These are phyloP conservation scores for Aquanectria penicillioides DNA, from an alignment of 2,329 filamentous ascomycete genomes.

Conservation along the genomic window DNA sequence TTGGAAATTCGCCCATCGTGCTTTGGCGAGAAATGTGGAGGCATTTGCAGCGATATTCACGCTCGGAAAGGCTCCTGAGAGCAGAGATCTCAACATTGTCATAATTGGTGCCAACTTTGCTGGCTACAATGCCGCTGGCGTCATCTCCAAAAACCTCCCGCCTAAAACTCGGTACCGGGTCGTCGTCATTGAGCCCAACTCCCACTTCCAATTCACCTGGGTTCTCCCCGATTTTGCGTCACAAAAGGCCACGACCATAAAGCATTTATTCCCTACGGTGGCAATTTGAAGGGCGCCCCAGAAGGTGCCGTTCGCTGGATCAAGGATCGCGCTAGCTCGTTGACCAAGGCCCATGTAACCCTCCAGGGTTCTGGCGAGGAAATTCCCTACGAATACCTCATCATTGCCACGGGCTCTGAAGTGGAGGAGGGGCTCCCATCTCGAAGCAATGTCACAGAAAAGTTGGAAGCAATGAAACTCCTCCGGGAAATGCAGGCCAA, in stretches of 20 bases:
- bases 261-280: conserved; percentile 68
- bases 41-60: conserved; percentile 18
- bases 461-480: conserved; percentile 53
- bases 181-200: conserved; percentile 67
- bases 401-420: conserved; percentile 66
- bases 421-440: conserved; percentile 58
- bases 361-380: conserved; percentile 53
- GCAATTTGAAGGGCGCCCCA: conserved; percentile 48
- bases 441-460: conserved; percentile 55
- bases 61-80: conserved; percentile 15
- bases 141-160: conserved; percentile 60
- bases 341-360: conserved; percentile 51
- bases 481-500: conserved; percentile 57
- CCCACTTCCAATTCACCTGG: conserved; percentile 70
- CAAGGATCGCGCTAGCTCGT: conserved; percentile 51
- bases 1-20: conserved; percentile 33
- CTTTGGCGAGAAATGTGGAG: conserved; percentile 20
- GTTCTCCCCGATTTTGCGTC: conserved; percentile 68
- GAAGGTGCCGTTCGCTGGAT: conserved; percentile 52
- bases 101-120: conserved; percentile 68
- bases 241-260: conserved; percentile 63
- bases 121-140: conserved; percentile 59
- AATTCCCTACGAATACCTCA: conserved; percentile 63
- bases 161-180: conserved; percentile 58
- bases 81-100: conserved; percentile 57